These are phyloP conservation scores for Aaosphaeria pasadenensis DNA, from an alignment of 2,329 filamentous ascomycete genomes.

Conservation along the genomic window DNA sequence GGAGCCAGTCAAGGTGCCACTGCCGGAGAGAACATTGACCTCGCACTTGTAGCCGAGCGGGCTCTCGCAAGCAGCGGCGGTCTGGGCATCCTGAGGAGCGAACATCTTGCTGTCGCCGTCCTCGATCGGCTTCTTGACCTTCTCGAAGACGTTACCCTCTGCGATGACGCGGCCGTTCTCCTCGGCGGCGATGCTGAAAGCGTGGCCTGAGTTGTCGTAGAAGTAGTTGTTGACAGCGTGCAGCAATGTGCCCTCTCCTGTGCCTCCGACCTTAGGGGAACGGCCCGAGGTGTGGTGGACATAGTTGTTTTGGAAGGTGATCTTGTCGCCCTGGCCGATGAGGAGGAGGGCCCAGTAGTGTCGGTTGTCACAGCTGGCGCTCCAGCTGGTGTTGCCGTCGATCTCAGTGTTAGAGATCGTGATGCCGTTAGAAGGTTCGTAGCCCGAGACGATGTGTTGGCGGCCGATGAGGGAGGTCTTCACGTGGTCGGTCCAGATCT, in stretches of 20 bases:
- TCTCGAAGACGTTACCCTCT: conserved; percentile 18
- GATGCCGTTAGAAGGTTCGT: conserved; percentile 12
- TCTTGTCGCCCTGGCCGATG: conserved; percentile 13
- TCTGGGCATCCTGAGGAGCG: conserved; percentile 4
- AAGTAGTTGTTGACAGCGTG: conserved; percentile 19
- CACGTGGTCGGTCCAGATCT: conserved; percentile 35
- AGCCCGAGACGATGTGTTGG: conserved; percentile 14
- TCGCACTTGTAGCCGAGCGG: conserved; percentile 8
- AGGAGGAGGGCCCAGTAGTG: conserved; percentile 21
- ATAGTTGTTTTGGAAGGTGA: conserved; percentile 22
- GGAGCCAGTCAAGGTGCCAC: conserved; percentile 5
- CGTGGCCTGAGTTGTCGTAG: conserved; percentile 14
- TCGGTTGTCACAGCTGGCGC: conserved; percentile 17
- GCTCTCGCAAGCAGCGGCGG: conserved; percentile 4
- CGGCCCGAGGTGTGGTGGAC: conserved; percentile 21
- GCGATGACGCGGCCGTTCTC: conserved; percentile 9
- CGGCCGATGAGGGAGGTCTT: conserved; percentile 16
- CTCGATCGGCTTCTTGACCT: conserved; percentile 6
- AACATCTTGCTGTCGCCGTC: conserved; percentile 7
- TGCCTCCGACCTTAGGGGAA: conserved; percentile 15
- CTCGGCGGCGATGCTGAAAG: conserved; percentile 6
- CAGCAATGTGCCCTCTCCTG: conserved; percentile 8
- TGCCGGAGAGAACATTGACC: conserved; percentile 5
- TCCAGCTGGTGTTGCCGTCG: conserved; percentile 16
- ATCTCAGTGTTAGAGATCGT: conserved; percentile 21